A percentile compares a stretch with the other conserved stretches of the same genome.
These are phyloP conservation scores for Mollisia scopiformis DNA, from an alignment of 2,329 filamentous ascomycete genomes.

Conservation along the genomic window DNA sequence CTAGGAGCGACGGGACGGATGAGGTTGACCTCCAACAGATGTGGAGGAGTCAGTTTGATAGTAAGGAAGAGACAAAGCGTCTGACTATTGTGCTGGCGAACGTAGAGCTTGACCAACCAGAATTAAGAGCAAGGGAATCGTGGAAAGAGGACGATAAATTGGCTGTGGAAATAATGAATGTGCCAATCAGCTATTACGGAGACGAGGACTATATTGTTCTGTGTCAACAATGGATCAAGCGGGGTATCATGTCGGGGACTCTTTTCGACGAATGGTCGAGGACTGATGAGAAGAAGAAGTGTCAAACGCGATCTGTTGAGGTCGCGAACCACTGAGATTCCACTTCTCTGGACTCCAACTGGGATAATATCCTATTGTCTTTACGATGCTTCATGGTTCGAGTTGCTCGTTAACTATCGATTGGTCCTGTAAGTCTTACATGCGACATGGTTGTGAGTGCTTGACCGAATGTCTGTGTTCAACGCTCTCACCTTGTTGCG, in stretches of 20 bases:
- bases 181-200: conserved; percentile 44
- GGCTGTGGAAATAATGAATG: conserved; percentile 43
- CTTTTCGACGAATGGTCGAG: not conserved
- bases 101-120: conserved; percentile 7
- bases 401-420: too few species aligned
- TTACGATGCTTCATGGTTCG: too few species aligned
- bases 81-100: conserved; percentile 17
- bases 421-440: too few species aligned
- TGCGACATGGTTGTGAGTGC: not conserved
- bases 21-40: conserved; percentile 44
- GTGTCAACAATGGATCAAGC: conserved; percentile 46
- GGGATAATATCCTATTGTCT: too few species aligned
- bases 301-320: too few species aligned
- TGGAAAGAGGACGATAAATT: conserved; percentile 36
- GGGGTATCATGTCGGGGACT: conserved; percentile 40
- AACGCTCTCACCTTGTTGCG: too few species aligned
- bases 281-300: not conserved
- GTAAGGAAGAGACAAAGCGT: conserved; percentile 22
- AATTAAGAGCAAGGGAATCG: conserved; percentile 30
- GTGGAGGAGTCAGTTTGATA: conserved; percentile 42
- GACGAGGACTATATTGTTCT: conserved; percentile 41
- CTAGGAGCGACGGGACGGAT: conserved; percentile 40
- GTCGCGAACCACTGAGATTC: too few species aligned
- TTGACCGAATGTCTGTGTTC: not conserved
- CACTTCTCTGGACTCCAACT: too few species aligned